These are phyloP conservation scores for Yarrowia sp. DNA, from an alignment of 805 yeast species.

Conservation along the genomic window DNA sequence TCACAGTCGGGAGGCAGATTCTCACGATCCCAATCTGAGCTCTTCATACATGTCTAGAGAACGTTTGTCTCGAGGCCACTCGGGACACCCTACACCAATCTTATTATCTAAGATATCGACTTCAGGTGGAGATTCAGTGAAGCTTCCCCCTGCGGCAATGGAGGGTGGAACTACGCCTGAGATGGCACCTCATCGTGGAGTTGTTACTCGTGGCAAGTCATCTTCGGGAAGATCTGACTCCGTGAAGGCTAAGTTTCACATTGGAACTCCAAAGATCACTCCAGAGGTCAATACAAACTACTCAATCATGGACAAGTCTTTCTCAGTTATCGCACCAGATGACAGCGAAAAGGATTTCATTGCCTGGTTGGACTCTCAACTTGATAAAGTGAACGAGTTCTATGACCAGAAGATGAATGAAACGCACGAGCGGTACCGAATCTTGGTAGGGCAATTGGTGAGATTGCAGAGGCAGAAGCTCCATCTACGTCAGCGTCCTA, in stretches of 20 bases:
- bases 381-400: constrained; percentile 65
- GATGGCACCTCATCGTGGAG: constrained; percentile 22
- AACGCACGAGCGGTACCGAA: constrained; percentile 62
- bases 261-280: constrained; percentile 29
- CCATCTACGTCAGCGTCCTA: constrained; percentile 40
- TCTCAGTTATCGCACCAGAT: constrained; percentile 7
- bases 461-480: constrained; percentile 62
- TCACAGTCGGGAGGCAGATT: neutral
- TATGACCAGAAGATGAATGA: constrained; percentile 67
- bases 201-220: neutral
- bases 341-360: constrained; percentile 58
- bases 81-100: constrained; percentile 22
- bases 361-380: constrained; percentile 71
- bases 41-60: constrained; percentile 12
- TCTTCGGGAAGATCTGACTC: constrained; percentile 6
- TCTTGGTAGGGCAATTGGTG: constrained; percentile 72
- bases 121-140: constrained; percentile 15
- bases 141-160: constrained; percentile 21
- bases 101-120: constrained; percentile 13
- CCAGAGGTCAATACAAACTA: constrained; percentile 25
- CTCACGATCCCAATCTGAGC: constrained; percentile 2
- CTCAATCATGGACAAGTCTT: constrained; percentile 25
- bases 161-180: constrained; percentile 14
- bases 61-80: constrained; percentile 18
- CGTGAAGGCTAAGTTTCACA: constrained; percentile 17